Percentiles rank a stretch among this genome's conserved stretches.
These are phyloP conservation scores for Phoenix dactylifera DNA, from an alignment of 176 grass and related monocot species.

Conservation along the genomic window DNA sequence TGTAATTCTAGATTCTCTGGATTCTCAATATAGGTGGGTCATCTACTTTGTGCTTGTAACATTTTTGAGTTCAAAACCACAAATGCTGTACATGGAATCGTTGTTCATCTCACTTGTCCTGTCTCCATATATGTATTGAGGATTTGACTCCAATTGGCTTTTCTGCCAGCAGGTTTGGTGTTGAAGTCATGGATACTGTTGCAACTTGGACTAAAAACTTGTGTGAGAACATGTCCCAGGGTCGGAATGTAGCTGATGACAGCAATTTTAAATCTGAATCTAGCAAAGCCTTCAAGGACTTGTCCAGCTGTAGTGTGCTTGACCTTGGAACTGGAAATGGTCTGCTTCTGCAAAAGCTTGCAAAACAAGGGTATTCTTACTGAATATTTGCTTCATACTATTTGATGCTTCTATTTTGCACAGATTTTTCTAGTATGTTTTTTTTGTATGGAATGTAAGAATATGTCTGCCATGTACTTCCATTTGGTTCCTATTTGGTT, in stretches of 20 bases:
- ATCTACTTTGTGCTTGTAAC: too few species aligned
- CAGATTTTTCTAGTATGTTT: too few species aligned
- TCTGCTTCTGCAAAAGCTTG: conserved; percentile 75
- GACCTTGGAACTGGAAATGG: conserved; percentile 95
- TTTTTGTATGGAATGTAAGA: too few species aligned
- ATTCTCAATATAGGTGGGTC: too few species aligned
- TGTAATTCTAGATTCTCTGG: too few species aligned
- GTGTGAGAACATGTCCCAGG: conserved; percentile 31
- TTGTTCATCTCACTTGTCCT: too few species aligned
- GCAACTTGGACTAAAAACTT: conserved; percentile 75
- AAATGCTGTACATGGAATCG: too few species aligned
- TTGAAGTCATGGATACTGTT: conserved; percentile 91
- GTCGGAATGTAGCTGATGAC: conserved; percentile 5
- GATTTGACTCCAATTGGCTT: neutral
- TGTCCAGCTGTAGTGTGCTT: conserved; percentile 60
- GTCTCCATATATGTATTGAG: too few species aligned
- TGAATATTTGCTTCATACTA: neutral
- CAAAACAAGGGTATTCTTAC: conserved; percentile 67
- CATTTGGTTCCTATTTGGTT: too few species aligned
- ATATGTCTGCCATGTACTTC: too few species aligned
- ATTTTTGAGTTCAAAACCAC: too few species aligned
- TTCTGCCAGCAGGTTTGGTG: conserved; percentile 66
- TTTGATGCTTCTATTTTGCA: too few species aligned
- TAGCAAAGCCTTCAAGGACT: conserved; percentile 26
- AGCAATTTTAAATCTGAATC: conserved; percentile 36